These are phyloP conservation scores for Bipolaris bicolor DNA, from an alignment of 2,329 filamentous ascomycete species.

Conservation along the genomic window DNA sequence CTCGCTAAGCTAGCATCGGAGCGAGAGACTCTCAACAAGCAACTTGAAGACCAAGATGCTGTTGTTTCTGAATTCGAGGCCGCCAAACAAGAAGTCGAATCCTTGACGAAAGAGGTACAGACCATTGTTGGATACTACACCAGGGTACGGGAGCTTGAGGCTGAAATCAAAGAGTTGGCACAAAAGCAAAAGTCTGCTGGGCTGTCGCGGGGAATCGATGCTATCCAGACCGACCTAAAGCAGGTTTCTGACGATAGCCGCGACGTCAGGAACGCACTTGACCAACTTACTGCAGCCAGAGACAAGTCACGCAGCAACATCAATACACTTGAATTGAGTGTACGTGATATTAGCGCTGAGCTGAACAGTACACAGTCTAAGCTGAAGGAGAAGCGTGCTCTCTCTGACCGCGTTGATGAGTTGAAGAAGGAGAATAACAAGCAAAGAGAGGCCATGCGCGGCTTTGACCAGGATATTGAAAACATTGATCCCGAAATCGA, in stretches of 20 bases:
- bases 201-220: constrained; percentile 73
- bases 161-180: constrained; percentile 75
- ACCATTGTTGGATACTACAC: constrained; percentile 74
- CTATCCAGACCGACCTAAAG: constrained; percentile 80
- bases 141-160: constrained; percentile 74
- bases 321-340: constrained; percentile 74
- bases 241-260: constrained; percentile 71
- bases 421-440: constrained; percentile 71
- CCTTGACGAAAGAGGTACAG: constrained; percentile 75
- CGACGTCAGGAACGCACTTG: constrained; percentile 66
- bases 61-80: constrained; percentile 67
- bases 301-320: constrained; percentile 74
- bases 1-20: constrained; percentile 58
- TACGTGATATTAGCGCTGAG: constrained; percentile 75
- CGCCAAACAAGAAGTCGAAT: constrained; percentile 74
- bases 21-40: constrained; percentile 47
- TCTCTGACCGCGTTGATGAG: constrained; percentile 74
- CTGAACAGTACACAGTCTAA: constrained; percentile 73
- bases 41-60: constrained; percentile 69
- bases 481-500: constrained; percentile 75
- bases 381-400: constrained; percentile 78
- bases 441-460: constrained; percentile 72
- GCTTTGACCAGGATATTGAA: constrained; percentile 75
- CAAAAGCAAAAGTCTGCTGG: constrained; percentile 75
- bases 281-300: constrained; percentile 70